These are phyloP conservation scores for Naganishia antarctica DNA, from an alignment of 768 basidiomycete genomes.

Conservation along the genomic window DNA sequence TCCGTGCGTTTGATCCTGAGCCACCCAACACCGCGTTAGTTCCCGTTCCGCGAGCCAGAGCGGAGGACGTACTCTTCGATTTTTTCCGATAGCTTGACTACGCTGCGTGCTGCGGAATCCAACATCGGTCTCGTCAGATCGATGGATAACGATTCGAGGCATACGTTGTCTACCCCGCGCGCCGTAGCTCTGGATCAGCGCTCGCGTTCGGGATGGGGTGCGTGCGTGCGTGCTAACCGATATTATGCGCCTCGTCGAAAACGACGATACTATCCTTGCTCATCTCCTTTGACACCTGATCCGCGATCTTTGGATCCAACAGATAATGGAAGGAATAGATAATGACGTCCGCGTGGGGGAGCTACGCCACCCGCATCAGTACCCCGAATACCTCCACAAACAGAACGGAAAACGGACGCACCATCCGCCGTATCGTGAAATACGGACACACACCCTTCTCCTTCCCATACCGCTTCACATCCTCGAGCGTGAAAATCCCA, in stretches of 20 bases:
- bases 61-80: slow-evolving; percentile 75
- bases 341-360: slow-evolving; percentile 90
- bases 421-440: slow-evolving; percentile 93
- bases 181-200: neutral
- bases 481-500: slow-evolving; percentile 91
- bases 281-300: slow-evolving; percentile 96
- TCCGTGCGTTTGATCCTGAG: slow-evolving; percentile 86
- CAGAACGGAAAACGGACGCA: slow-evolving; percentile 50
- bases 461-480: slow-evolving; percentile 79
- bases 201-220: too few species aligned
- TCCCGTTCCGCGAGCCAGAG: neutral
- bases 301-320: slow-evolving; percentile 96
- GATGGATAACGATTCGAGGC: slow-evolving; percentile 95
- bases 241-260: slow-evolving; percentile 99
- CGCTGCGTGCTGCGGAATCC: slow-evolving; percentile 84
- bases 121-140: slow-evolving; percentile 96
- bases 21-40: slow-evolving; percentile 5
- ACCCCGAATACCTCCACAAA: too few species aligned
- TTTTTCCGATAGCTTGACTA: slow-evolving; percentile 76
- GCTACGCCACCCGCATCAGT: too few species aligned
- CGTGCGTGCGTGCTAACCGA: too few species aligned
- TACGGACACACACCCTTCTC: slow-evolving; percentile 87
- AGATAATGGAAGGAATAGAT: slow-evolving; percentile 99
- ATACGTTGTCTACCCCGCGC: slow-evolving; percentile 84
- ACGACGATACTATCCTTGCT: slow-evolving; percentile 98